phyloP scores from a whole-genome alignment of 2,329 filamentous ascomycete genomes.

The Pestalotiopsis fici region DNA sequence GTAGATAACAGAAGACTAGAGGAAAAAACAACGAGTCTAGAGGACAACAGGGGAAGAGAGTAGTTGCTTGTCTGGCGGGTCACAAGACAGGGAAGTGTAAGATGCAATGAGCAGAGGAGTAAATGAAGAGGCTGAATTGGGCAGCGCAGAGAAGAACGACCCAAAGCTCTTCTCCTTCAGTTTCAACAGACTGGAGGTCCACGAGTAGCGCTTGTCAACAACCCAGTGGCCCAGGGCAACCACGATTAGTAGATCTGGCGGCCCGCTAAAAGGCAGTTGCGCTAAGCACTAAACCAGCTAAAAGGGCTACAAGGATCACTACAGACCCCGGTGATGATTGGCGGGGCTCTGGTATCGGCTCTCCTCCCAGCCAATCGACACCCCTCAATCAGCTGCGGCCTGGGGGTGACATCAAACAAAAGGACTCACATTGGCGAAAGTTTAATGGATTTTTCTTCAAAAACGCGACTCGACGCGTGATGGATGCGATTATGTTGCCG shows the following conservation, averaged over 20 bases:
- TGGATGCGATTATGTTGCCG: not conserved
- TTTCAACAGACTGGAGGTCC: too few species aligned
- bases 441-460: conserved; percentile 3
- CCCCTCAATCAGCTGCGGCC: not conserved
- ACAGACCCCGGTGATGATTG: not conserved
- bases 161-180: not conserved
- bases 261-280: not conserved
- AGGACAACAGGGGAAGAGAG: not conserved
- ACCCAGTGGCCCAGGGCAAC: conserved; percentile 28
- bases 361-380: conserved; percentile 7
- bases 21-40: not conserved
- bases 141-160: not conserved
- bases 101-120: not conserved
- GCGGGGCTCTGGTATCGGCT: not conserved
- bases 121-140: not conserved
- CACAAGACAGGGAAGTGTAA: not conserved
- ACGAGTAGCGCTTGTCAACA: conserved; percentile 25
- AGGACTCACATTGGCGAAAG: not conserved
- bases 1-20: not conserved
- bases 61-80: not conserved
- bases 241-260: conserved; percentile 17
- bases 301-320: not conserved
- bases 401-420: conserved; percentile 9
- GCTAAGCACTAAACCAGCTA: not conserved
- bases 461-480: conserved; percentile 6